These are phyloP conservation scores for Paraconiothyrium sp. DNA, from an alignment of 2,329 filamentous ascomycete species.

Conservation along the genomic window DNA sequence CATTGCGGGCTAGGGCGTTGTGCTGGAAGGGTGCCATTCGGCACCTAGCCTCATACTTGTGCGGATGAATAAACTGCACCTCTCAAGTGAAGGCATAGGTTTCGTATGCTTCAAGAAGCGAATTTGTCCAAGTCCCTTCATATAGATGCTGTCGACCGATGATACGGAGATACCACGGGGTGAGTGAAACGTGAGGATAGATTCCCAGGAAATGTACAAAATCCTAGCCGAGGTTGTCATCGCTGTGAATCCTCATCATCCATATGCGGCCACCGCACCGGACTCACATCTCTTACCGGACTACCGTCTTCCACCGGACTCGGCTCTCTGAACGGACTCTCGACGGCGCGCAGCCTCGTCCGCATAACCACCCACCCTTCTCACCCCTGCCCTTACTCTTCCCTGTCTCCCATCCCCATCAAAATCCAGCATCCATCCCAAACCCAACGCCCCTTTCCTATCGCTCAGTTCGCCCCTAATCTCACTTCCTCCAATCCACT, in stretches of 20 bases:
- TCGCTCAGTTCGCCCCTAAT: conserved; percentile 41
- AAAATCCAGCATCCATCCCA: conserved; percentile 57
- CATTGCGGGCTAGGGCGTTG: neutral
- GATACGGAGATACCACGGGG: too few relatives aligned
- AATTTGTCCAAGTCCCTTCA: too few relatives aligned
- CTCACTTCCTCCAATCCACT: conserved; percentile 54
- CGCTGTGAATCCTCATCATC: neutral
- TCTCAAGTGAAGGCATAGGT: too few relatives aligned
- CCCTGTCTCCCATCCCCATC: conserved; percentile 53
- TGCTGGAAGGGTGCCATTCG: neutral
- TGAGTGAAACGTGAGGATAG: too few relatives aligned
- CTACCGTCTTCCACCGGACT: conserved; percentile 6
- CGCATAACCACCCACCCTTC: conserved; percentile 36
- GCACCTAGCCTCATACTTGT: neutral
- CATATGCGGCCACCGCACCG: conserved; percentile 15
- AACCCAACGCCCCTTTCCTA: conserved; percentile 33
- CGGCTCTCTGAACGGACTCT: conserved; percentile 14
- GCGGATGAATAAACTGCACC: too few relatives aligned
- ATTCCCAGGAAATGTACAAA: too few relatives aligned
- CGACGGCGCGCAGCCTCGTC: conserved; percentile 14
- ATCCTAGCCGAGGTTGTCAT: too few relatives aligned
- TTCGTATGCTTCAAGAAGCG: too few relatives aligned
- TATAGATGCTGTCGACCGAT: too few relatives aligned
- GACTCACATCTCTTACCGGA: conserved; percentile 10
- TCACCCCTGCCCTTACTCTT: conserved; percentile 53